Base-by-base conservation (phyloP, 805 yeast species). In the Zygotorulaspora danielsina region DNA sequence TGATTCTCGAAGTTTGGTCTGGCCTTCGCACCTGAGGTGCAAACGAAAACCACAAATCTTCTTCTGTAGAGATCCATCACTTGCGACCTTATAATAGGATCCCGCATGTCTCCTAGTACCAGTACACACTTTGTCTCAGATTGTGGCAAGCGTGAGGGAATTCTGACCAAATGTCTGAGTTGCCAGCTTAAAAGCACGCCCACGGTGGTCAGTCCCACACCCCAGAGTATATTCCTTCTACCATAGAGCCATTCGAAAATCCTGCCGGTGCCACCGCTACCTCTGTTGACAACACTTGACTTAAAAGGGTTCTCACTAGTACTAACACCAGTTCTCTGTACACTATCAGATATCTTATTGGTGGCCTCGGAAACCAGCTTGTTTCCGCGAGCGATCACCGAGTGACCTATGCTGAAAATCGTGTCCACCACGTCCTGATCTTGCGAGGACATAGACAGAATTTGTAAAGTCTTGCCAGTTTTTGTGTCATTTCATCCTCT, bases 41-140 rank as follows among this genome's bases (percentile, higher is more conserved):
- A 59, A 10, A 63, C 53, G 32, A 58, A 59, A 3, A 63, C 55
- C 5, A 53, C 52, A 31, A 53, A 63, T 16, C 61, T 50, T 41
- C 65, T 59, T 35, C 59, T 51, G 39, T 60, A 58, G 13, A 63
- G 46, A 42, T 63, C 67, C 52, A 58, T 53, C 2, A 61, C 65
- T 40, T 61, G 63, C 10, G 57, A 52, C 34, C 65, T 55, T 3
- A 64, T 50, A 7, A 61, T 53, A 5, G 68, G 65, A 47, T 63
- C 65, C 16, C 53, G 55, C 53, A 57, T 55, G 35, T 59, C 58
- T 1, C 67, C 66, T 4, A 63, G 45, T 2, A 60, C 45, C 19
- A 62, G 38, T 2, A 60, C 53, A 34, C 52, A 48, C 19, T 42
- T 38, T 2, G 41, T n/a, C 21, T 49, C 46, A 11, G 40, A 26